Conservation (phyloP, 2,329 filamentous ascomycete genomes). For the Cercospora berteroae region DNA sequence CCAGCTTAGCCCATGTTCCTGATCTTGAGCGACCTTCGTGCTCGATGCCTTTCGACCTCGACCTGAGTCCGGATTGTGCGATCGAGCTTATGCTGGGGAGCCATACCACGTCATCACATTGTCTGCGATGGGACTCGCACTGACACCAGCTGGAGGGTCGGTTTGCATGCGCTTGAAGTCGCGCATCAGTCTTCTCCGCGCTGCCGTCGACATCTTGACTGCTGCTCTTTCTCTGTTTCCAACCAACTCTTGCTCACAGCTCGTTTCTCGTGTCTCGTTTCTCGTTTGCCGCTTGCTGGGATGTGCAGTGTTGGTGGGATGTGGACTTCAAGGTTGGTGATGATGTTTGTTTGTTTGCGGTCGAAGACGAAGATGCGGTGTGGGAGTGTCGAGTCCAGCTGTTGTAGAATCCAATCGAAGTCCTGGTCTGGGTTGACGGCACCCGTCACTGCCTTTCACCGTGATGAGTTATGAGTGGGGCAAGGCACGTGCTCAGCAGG, state of each 20-base stretch:
- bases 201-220: conserved; percentile 81
- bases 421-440: background rate
- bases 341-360: background rate
- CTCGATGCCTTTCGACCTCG: background rate
- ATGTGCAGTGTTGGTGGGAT: background rate
- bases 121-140: conserved; percentile 90
- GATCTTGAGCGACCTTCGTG: background rate
- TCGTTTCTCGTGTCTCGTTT: background rate
- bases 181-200: conserved; percentile 93
- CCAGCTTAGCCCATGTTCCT: conserved; percentile 14
- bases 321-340: background rate
- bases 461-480: conserved; percentile 3
- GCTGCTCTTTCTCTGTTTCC: background rate
- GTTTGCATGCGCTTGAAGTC: conserved; percentile 99
- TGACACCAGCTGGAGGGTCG: conserved; percentile 93
- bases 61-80: background rate
- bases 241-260: background rate
- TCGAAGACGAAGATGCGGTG: background rate
- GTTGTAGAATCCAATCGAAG: background rate
- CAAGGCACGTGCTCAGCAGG: background rate
- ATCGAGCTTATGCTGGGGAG: background rate
- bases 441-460: background rate
- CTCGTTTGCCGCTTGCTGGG: background rate
- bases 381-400: background rate
- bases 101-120: conserved; percentile 94